Evolutionary conservation across 495 filamentous ascomycete genomes (phyloP), one percentile per base, ranked within the genome.

Genomic region (Chlorociboria aeruginascens): DNA sequence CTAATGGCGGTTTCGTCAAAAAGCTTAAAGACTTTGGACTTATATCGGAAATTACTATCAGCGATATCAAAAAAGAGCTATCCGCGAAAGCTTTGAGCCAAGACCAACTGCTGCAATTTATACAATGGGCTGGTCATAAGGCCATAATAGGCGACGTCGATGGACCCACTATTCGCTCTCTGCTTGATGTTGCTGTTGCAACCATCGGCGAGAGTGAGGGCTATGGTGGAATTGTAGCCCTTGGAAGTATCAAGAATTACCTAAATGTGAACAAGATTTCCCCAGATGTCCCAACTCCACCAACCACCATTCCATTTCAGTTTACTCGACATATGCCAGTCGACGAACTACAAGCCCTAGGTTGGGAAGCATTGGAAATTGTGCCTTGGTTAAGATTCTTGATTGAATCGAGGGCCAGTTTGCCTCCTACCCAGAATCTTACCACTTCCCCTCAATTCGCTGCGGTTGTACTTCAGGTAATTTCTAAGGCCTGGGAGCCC

Each of bases 401-500:
- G 34, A 67, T 93, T 13, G 80, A 77, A 28, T 76, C 79, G 43
- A 68, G 71, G 8, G 68, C 61, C 0, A 61, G 35, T 7, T 40
- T 54, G 45, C 51, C 68, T 7, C 42, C 63, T 10, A 70, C 76
- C 7, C 68, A 82, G 43, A 76, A 85, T 54, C 65, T 97, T 20
- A 82, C 80, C 1, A 69, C 74, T 36, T 83, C 76, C 0, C 57
- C 85, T n/a, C 69, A 74, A 33, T 94, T 96, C 59, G 75, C 90
- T n/a, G 67, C 69, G 0, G 78, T 82, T 52, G 73, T 95, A n/a
- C 67, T 99, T 17, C 72, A 76, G 7, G 72, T 93, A 9, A 55
- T 97, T 16, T 94, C 90, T 6, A 93, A 86, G 60, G 75, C 81
- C 47, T 98, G 89, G 89, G 90, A 96, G 9, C 68, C 66, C 20